A percentile compares a stretch with the other conserved stretches of the same genome.
phyloP scores from a whole-genome alignment of 192 early-diverging fungal genomes.

The Backusella luteola region DNA sequence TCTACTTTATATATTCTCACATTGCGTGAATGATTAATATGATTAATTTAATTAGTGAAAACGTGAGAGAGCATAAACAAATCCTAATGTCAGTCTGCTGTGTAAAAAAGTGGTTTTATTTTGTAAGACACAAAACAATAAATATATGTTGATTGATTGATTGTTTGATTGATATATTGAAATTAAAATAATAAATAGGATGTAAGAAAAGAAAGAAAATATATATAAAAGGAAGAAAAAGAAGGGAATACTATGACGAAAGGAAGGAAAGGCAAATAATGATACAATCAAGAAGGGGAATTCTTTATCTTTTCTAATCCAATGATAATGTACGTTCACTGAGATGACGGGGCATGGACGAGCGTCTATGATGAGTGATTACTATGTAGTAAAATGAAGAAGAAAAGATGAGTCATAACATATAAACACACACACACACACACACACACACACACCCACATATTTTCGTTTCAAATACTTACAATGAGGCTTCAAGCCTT shows the following conservation, averaged over 20 bases:
- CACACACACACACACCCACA: too few relatives aligned
- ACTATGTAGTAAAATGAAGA: background rate
- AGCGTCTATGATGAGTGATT: background rate
- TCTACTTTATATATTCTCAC: too few relatives aligned
- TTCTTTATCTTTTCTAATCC: background rate
- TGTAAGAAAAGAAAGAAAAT: background rate
- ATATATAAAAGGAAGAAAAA: background rate
- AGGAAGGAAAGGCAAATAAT: background rate
- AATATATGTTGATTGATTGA: too few relatives aligned
- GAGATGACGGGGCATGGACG: constrained; percentile 9
- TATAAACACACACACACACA: background rate
- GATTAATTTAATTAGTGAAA: too few relatives aligned
- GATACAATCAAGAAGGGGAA: background rate
- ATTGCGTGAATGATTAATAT: too few relatives aligned
- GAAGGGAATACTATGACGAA: background rate
- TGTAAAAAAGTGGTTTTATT: too few relatives aligned
- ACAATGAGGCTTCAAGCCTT: constrained; percentile 57
- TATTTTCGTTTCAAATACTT: constrained; percentile 15
- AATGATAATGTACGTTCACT: constrained; percentile 9
- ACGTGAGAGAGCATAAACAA: too few relatives aligned
- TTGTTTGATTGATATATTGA: too few relatives aligned
- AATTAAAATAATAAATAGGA: background rate
- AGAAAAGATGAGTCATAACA: background rate
- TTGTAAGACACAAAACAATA: too few relatives aligned
- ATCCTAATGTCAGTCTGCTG: too few relatives aligned